Percentiles rank a stretch among this genome's conserved stretches.
phyloP scores from a whole-genome alignment of 73 alveolate species.

The Paramecium tetraurelia region DNA sequence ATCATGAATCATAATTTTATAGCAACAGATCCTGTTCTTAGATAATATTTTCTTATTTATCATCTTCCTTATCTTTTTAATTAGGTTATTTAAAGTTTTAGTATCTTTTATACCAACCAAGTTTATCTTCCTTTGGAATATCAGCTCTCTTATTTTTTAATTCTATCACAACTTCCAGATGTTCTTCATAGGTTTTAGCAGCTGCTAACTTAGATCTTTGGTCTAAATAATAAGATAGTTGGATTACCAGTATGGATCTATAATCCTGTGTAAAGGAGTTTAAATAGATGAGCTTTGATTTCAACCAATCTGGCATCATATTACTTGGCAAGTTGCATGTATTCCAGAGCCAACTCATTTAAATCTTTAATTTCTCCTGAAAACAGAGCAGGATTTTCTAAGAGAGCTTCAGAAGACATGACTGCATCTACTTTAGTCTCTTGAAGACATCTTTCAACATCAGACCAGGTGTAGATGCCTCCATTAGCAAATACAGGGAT shows the following conservation, averaged over 20 bases:
- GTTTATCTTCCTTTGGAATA: slow-evolving; percentile 20
- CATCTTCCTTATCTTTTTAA: neutral
- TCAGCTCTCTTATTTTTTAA: slow-evolving; percentile 14
- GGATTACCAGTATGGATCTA: neutral
- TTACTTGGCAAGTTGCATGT: slow-evolving; percentile 32
- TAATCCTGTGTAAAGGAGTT: slow-evolving; percentile 46
- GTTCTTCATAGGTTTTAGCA: slow-evolving; percentile 54
- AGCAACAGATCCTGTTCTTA: neutral
- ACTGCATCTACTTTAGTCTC: slow-evolving; percentile 97
- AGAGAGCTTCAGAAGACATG: slow-evolving; percentile 85
- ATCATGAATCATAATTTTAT: neutral
- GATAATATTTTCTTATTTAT: neutral
- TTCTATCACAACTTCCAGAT: slow-evolving; percentile 24
- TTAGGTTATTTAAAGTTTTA: neutral
- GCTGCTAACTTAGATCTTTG: slow-evolving; percentile 43
- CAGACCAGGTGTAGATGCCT: slow-evolving; percentile 88
- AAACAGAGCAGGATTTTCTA: slow-evolving; percentile 72
- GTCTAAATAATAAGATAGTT: neutral
- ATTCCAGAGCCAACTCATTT: slow-evolving; percentile 55
- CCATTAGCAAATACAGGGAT: slow-evolving; percentile 99
- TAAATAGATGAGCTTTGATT: slow-evolving; percentile 48
- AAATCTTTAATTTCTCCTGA: slow-evolving; percentile 48
- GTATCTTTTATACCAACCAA: slow-evolving; percentile 61
- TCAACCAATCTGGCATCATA: slow-evolving; percentile 17
- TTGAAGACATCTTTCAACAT: slow-evolving; percentile 82